A percentile compares a stretch with the other conserved stretches of the same genome.
phyloP scores from a whole-genome alignment of 192 early-diverging fungal genomes.

The Geranomyces michiganensis region DNA sequence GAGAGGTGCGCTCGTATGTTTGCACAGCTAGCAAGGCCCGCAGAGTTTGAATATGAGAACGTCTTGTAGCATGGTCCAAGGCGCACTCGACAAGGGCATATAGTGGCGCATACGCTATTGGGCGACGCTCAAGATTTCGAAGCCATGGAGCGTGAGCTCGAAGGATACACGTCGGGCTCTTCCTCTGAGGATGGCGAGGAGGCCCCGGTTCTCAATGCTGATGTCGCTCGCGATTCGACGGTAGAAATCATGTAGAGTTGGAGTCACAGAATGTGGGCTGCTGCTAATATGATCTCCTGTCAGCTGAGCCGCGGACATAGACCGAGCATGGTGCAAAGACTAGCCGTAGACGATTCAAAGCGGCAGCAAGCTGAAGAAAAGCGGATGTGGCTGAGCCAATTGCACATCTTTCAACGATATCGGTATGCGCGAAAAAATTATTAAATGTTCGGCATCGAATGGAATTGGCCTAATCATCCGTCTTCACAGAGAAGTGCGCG shows the following conservation, averaged over 20 bases:
- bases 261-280: too few species aligned
- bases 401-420: conserved; percentile 53
- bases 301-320: neutral
- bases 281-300: too few species aligned
- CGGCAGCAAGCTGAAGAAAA: conserved; percentile 33
- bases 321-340: neutral
- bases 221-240: too few species aligned
- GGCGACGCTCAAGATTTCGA: conserved; percentile 44
- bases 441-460: too few species aligned
- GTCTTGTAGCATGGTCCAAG: conserved; percentile 27
- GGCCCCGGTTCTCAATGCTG: too few species aligned
- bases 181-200: too few species aligned
- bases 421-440: conserved; percentile 15
- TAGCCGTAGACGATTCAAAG: conserved; percentile 22
- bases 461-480: neutral
- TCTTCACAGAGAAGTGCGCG: conserved; percentile 41
- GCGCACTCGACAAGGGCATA: conserved; percentile 25
- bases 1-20: conserved; percentile 27
- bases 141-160: conserved; percentile 35
- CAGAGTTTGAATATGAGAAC: neutral
- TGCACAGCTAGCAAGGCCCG: neutral
- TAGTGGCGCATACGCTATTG: conserved; percentile 43
- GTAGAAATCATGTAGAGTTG: too few species aligned
- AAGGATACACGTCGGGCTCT: neutral
- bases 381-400: conserved; percentile 37